Evolutionary conservation across 306 rosid species (phyloP).

Genomic region (Castanea mollissima): DNA sequence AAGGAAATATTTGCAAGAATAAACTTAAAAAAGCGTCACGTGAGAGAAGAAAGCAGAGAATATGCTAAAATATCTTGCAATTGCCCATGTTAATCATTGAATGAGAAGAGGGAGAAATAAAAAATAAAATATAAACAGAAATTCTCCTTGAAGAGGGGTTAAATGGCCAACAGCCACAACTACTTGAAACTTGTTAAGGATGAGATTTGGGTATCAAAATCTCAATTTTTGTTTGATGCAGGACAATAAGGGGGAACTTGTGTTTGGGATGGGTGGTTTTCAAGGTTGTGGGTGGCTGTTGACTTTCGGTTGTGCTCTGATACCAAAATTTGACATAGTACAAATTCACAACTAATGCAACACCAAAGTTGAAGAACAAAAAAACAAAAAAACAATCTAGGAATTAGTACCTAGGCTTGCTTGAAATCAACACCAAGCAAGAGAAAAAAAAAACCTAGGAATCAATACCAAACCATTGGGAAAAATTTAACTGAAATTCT

Average conservation of each 20-base stretch:
- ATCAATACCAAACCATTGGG: no score
- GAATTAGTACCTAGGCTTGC: no score
- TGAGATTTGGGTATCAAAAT: neutral
- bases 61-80: neutral
- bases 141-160: neutral
- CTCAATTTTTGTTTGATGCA: neutral
- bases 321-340: no score
- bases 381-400: no score
- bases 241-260: neutral
- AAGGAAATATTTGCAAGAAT: conserved; percentile 1
- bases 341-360: no score
- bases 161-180: neutral
- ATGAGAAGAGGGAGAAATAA: neutral
- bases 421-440: no score
- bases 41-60: conserved; percentile 3
- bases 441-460: no score
- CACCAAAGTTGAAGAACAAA: no score
- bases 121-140: neutral
- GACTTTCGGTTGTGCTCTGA: no score
- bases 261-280: no score
- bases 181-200: neutral
- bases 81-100: neutral
- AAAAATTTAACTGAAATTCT: no score
- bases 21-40: neutral
- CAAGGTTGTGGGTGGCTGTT: no score